Evolutionary conservation across 805 yeast genomes (phyloP), one percentile per base, ranked within the genome.

Genomic region (Wickerhamiella dianesei): DNA sequence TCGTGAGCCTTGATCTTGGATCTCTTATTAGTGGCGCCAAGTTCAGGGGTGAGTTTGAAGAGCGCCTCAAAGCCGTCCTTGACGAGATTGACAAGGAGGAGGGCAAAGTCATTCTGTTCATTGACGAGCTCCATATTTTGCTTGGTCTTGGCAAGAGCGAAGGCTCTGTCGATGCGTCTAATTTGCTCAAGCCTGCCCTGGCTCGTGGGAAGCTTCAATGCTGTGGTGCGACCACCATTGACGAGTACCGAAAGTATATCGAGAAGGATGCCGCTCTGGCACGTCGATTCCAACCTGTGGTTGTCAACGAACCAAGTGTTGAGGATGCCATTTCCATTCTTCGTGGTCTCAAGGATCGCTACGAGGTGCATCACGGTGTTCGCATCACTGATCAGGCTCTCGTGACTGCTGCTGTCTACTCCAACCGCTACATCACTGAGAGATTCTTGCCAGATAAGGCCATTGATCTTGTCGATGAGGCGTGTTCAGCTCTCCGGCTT

Each of bases 141-240:
- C 92, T 92, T 98, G 98, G 98, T 58, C 95, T 92, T 63, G 98
- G 98, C 63, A 92, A 88, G 68, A 79, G 83, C 52, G 98, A 89
- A 59, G 98, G 97, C 3, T 77, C 95, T 2, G 88, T 92, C 62
- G 97, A 92, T 64, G 95, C 95, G 40, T 98, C 98, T 37, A 92
- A 92, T 66, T 75, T 92, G 59, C 76, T 92, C 64, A 92, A 92
- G 69, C 98, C 98, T 36, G 94, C 94, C 74, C 76, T 92, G 53
- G 96, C 98, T 2, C 80, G 98, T 68, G 97, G 98, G 57, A 75
- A 82, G 45, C 77, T 92, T 60, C 96, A 92, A 66, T 94, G 96
- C 66, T 88, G 88, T 61, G 98, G 98, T 70, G 98, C 98, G 21
- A 92, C 98, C 21, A 92, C 98, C 1, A 80, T 86, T 57, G 82